These are phyloP conservation scores for Nothophytophthora sp. DNA, from an alignment of 352 stramenopile species.

Conservation along the genomic window DNA sequence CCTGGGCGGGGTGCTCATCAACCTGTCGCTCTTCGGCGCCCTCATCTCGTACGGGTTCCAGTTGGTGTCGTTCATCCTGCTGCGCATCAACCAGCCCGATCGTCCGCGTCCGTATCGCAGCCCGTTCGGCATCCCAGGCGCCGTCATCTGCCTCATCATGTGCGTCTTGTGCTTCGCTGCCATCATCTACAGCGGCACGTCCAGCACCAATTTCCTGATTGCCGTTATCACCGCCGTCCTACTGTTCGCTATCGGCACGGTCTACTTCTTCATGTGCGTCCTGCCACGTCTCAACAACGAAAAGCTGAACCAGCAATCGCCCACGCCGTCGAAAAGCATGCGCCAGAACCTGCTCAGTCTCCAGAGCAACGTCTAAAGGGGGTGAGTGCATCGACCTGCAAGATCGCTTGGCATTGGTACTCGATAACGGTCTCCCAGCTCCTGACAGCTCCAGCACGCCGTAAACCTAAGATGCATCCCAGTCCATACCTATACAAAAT, in stretches of 20 bases:
- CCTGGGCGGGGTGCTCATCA: constrained; percentile 67
- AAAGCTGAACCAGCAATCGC: constrained; percentile 14
- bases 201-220: constrained; percentile 56
- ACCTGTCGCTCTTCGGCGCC: constrained; percentile 56
- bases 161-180: constrained; percentile 45
- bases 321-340: constrained; percentile 25
- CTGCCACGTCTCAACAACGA: constrained; percentile 24
- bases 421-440: no score
- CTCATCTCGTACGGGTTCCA: constrained; percentile 74
- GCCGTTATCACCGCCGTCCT: constrained; percentile 49
- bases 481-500: no score
- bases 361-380: constrained; percentile 18
- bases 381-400: no score
- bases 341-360: constrained; percentile 31
- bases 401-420: no score
- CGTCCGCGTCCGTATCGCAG: constrained; percentile 54
- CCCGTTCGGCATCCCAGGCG: constrained; percentile 54
- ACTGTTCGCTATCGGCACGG: constrained; percentile 46
- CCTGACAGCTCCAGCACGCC: no score
- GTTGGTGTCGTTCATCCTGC: constrained; percentile 58
- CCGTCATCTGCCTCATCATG: constrained; percentile 47
- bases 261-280: constrained; percentile 43
- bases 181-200: constrained; percentile 68
- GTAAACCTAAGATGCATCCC: no score
- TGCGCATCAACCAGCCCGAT: constrained; percentile 51